These are phyloP conservation scores for Eustoma russellianum DNA, from an alignment of 257 asterid genomes.

Conservation along the genomic window DNA sequence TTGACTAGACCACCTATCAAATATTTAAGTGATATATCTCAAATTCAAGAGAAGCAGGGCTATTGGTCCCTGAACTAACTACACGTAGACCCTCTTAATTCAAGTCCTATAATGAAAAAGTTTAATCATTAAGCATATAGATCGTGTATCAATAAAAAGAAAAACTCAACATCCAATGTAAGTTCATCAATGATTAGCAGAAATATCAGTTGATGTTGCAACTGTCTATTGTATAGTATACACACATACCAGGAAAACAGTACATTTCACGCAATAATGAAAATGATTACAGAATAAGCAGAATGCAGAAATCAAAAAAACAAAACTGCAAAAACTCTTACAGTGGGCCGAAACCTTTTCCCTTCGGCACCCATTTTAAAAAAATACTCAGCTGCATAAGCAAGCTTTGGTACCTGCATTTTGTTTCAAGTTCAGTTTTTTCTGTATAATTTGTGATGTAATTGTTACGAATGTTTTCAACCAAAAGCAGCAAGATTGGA, in stretches of 20 bases:
- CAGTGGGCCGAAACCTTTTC: conserved; percentile 95
- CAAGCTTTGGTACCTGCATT: conserved; percentile 89
- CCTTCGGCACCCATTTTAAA: conserved; percentile 93
- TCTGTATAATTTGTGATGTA: background rate
- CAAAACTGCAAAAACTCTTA: conserved; percentile 25
- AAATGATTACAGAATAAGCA: background rate
- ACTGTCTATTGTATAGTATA: background rate
- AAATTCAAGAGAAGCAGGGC: too few relatives aligned
- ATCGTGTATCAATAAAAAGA: too few relatives aligned
- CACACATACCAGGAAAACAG: background rate
- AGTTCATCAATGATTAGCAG: too few relatives aligned
- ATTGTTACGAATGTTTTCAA: too few relatives aligned
- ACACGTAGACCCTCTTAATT: too few relatives aligned
- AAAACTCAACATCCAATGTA: too few relatives aligned
- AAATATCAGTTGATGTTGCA: background rate
- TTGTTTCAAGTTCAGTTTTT: background rate
- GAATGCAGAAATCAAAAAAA: background rate
- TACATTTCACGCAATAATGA: background rate
- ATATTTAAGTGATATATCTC: too few relatives aligned
- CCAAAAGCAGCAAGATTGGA: background rate
- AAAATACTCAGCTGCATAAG: conserved; percentile 94
- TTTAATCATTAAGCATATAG: too few relatives aligned
- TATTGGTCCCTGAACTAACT: too few relatives aligned
- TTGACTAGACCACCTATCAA: too few relatives aligned
- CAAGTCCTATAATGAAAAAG: too few relatives aligned